Evolutionary conservation across 441 rosid genomes (phyloP).

Genomic region (Bruguiera hainesii): DNA sequence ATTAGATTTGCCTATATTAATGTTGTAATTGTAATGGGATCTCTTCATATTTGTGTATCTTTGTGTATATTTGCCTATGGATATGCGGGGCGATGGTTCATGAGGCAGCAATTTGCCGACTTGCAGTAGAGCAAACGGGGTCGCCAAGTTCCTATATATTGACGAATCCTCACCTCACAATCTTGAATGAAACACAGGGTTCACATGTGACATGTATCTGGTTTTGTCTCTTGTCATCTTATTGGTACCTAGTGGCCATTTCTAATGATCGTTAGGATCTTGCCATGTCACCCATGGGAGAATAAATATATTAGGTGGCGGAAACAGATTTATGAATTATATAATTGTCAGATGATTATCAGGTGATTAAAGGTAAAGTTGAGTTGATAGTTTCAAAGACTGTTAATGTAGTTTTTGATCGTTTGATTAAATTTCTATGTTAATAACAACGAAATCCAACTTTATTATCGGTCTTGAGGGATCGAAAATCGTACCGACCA

Average conservation of each 20-base stretch:
- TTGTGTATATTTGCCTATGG: neutral
- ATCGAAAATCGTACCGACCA: too few species aligned
- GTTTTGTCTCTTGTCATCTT: conserved; percentile 16
- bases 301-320: neutral
- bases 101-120: neutral
- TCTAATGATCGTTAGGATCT: neutral
- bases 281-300: neutral
- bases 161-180: neutral
- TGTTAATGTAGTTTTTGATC: neutral
- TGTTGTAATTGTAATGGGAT: too few species aligned
- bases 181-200: neutral
- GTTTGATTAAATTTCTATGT: conserved; percentile 16
- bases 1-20: too few species aligned
- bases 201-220: conserved; percentile 16
- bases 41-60: neutral
- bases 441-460: too few species aligned
- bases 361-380: neutral
- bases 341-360: neutral
- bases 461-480: too few species aligned
- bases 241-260: neutral
- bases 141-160: neutral
- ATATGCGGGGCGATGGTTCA: neutral
- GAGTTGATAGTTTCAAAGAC: conserved; percentile 7
- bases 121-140: too few species aligned
- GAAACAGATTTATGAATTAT: neutral